Base-by-base conservation (phyloP, 805 yeast genomes). In the Debaryomyces tyrocola region DNA sequence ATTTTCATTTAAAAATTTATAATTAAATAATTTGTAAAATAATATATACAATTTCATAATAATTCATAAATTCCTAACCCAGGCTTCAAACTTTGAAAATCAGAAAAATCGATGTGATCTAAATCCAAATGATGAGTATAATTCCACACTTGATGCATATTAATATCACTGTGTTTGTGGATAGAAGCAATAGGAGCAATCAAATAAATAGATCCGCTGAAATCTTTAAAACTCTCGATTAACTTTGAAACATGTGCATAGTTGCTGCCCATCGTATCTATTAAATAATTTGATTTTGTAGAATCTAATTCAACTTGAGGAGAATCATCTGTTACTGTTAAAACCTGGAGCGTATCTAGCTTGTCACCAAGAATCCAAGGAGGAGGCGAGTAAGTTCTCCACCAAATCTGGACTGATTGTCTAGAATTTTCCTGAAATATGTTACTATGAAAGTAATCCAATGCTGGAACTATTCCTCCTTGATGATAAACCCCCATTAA, bases 331-430 rank as follows among this genome's bases (percentile, higher is more conserved):
- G 48, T 49, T 20, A 53, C 33, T 2, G 57, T 34, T 4, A 58
- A 20, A 14, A 54, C 47, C 41, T 60, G 58, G 8, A 54, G 34
- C 1, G 54, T 33, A 18, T 47, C 41, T 2, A 46, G 33, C 0
- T 43, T 41, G 44, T 77, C 55, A 2, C 73, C 75, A 27, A 85
- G 67, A 46, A 92, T 62, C 96, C 96, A 94, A 4, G 89, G 78
- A 3, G 99, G 98, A 0, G 98, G 97, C 4, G 89, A 79, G 56
- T 92, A 94, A 0, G 97, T 90, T 62, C 90, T 83, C 98, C 98
- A 92, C 90, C 96, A 92, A 4, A 92, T 58, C 31, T 80, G 77
- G 0, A 80, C 68, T 0, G 75, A 65, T 17, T 27, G 37, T 5
- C 11, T 33, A 12, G 27, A 20, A 15, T 28, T 12, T 11, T n/a